Evolutionary conservation across 768 basidiomycete species (phyloP).

Genomic region (Polyporus arcularius): DNA sequence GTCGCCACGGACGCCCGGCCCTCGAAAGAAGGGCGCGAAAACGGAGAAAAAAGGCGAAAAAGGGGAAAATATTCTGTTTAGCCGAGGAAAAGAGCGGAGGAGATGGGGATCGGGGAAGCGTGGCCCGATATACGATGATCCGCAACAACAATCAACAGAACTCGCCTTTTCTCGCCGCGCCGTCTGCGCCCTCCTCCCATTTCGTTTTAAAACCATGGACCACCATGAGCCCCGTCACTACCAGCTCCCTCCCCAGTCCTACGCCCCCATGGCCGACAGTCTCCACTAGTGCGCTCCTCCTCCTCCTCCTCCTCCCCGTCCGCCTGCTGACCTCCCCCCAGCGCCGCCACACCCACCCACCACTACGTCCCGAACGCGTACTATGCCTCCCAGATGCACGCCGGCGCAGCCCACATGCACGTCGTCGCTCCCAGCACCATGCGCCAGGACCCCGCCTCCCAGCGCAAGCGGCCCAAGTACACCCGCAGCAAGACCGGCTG

Average conservation of each 20-base stretch:
- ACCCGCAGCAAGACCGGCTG: constrained; percentile 95
- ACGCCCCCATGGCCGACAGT: constrained; percentile 35
- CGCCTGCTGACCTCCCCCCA: constrained; percentile 8
- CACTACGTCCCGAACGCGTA: constrained; percentile 29
- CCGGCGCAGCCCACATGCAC: constrained; percentile 44
- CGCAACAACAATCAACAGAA: constrained; percentile 33
- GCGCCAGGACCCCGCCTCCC: constrained; percentile 51
- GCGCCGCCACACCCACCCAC: constrained; percentile 26
- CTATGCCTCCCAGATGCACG: constrained; percentile 34
- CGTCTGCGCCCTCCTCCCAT: constrained; percentile 23
- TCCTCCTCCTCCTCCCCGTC: constrained; percentile 1
- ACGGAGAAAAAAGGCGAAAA: constrained; percentile 9
- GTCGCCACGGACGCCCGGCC: constrained; percentile 10
- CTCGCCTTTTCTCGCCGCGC: constrained; percentile 23
- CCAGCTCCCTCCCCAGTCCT: constrained; percentile 26
- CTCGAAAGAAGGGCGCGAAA: constrained; percentile 12
- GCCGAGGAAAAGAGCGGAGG: constrained; percentile 19
- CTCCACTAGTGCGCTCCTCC: constrained; percentile 33
- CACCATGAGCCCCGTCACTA: constrained; percentile 24
- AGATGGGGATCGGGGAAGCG: constrained; percentile 26
- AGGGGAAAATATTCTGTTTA: constrained; percentile 15
- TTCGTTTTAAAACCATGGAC: constrained; percentile 31
- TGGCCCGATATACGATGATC: constrained; percentile 38
- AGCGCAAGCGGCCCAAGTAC: constrained; percentile 87
- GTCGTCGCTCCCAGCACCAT: constrained; percentile 40